A percentile compares a stretch with the other conserved stretches of the same genome.
Conservation (phyloP, 768 basidiomycete species). For the Phylloporus sp. region DNA sequence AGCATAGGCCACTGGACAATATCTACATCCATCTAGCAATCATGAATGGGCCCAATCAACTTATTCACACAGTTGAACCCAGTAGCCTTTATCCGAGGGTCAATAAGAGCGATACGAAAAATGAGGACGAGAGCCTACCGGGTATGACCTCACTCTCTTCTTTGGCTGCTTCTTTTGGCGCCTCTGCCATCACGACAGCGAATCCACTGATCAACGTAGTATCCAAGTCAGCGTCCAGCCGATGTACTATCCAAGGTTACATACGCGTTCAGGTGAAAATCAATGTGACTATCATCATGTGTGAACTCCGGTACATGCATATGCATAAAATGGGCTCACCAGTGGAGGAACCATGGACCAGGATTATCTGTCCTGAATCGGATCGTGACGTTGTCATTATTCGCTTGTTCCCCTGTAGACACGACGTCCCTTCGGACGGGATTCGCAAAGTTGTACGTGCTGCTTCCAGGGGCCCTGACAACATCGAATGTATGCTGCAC, state of each 20-base stretch:
- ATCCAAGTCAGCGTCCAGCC: neutral
- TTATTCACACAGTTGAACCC: neutral
- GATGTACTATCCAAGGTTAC: neutral
- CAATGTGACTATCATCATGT: constrained; percentile 14
- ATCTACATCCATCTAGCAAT: too few relatives aligned
- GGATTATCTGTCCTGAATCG: constrained; percentile 66
- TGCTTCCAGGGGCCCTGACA: constrained; percentile 37
- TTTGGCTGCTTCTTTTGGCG: constrained; percentile 2
- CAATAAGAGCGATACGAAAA: neutral
- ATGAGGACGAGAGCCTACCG: constrained; percentile 4
- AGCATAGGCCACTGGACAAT: too few relatives aligned
- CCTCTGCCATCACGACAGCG: constrained; percentile 29
- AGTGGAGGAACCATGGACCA: constrained; percentile 22
- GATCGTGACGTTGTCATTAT: constrained; percentile 42
- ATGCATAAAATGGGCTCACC: constrained; percentile 6
- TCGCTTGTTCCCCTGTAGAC: constrained; percentile 21
- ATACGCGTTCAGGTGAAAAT: constrained; percentile 20
- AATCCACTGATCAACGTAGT: constrained; percentile 20
- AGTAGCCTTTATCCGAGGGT: neutral
- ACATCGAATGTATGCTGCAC: constrained; percentile 41
- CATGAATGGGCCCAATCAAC: too few relatives aligned
- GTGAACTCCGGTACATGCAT: neutral
- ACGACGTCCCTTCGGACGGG: constrained; percentile 53
- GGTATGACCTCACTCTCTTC: constrained; percentile 16
- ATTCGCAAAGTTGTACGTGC: constrained; percentile 42